Evolutionary conservation across 1,284 basidiomycete genomes (phyloP).

Genomic region (Cystobasidium pallidum): DNA sequence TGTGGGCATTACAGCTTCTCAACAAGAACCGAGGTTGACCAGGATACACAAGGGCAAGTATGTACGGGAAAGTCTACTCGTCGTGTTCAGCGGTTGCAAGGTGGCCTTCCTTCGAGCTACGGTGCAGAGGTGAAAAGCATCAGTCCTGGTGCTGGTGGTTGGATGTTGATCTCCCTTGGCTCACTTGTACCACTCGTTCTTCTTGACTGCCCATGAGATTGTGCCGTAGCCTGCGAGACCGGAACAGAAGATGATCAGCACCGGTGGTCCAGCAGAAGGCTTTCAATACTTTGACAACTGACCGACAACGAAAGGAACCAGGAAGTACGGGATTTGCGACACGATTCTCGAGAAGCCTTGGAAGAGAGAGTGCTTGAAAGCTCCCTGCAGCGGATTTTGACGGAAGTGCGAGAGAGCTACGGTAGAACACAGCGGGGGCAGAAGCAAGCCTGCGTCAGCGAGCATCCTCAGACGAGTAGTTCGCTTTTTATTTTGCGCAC

Average conservation of each 20-base stretch:
- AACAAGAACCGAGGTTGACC: background rate
- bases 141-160: background rate
- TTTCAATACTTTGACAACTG: background rate
- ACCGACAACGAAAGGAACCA: constrained; percentile 43
- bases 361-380: constrained; percentile 43
- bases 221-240: constrained; percentile 36
- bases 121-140: background rate
- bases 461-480: background rate
- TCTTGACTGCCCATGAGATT: constrained; percentile 45
- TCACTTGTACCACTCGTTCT: constrained; percentile 44
- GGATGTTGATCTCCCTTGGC: background rate
- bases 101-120: constrained; percentile 43
- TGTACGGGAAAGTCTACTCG: constrained; percentile 15
- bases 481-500: constrained; percentile 11
- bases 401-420: constrained; percentile 45
- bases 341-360: constrained; percentile 42
- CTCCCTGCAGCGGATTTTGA: constrained; percentile 46
- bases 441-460: background rate
- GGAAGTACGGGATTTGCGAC: constrained; percentile 44
- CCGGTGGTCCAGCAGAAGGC: background rate
- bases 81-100: constrained; percentile 43
- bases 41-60: background rate
- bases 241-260: background rate
- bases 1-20: constrained; percentile 4
- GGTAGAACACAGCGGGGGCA: background rate